A percentile compares a stretch with the other conserved stretches of the same genome.
Conservation (phyloP, 2,329 filamentous ascomycete species). For the Penicillium sp. region DNA sequence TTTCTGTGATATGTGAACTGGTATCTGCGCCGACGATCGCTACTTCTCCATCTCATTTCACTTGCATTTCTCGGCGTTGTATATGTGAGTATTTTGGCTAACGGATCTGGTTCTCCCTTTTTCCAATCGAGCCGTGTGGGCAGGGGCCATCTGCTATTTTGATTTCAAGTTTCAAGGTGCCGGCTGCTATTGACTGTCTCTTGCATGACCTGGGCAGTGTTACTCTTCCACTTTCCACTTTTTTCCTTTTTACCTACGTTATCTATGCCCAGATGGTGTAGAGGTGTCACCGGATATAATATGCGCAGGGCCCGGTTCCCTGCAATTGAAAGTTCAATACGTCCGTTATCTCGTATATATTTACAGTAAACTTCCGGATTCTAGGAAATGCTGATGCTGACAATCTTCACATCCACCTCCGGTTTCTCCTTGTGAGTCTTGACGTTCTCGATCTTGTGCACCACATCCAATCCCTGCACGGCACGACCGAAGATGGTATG, state of each 20-base stretch:
- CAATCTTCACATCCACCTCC: constrained; percentile 93
- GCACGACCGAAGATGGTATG: constrained; percentile 94
- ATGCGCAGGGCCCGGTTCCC: neutral
- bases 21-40: neutral
- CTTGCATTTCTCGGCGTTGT: neutral
- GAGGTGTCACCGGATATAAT: neutral
- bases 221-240: neutral
- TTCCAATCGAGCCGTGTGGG: neutral
- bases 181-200: neutral
- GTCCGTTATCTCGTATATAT: neutral
- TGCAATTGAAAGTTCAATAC: neutral
- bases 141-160: neutral
- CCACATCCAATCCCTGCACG: constrained; percentile 84
- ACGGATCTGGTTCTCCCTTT: neutral
- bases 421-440: constrained; percentile 88
- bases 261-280: neutral
- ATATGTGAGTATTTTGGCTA: neutral
- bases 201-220: neutral
- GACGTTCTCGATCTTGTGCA: constrained; percentile 91
- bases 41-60: neutral
- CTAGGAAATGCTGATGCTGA: constrained; percentile 61
- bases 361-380: neutral
- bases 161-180: neutral
- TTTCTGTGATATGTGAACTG: neutral
- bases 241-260: neutral